Percentiles rank a stretch among this genome's conserved stretches.
phyloP scores from a whole-genome alignment of 805 yeast genomes.

The Monosporozyma yasuniensis region DNA sequence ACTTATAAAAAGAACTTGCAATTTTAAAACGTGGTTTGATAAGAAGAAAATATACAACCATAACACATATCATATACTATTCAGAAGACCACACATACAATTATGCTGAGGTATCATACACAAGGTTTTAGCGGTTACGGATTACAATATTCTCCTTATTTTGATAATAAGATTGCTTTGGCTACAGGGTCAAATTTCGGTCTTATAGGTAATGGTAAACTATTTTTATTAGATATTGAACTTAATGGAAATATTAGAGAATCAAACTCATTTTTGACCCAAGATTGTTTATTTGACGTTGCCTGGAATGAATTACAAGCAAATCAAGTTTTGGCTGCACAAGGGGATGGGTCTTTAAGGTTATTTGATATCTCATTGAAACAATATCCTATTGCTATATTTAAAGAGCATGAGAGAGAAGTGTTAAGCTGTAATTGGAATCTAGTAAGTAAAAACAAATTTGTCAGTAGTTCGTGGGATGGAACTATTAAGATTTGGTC shows the following conservation, averaged over 20 bases:
- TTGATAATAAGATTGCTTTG: constrained; percentile 81
- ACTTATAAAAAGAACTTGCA: too few relatives aligned
- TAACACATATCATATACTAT: too few relatives aligned
- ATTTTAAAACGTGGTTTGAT: too few relatives aligned
- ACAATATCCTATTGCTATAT: constrained; percentile 63
- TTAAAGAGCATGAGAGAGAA: constrained; percentile 69
- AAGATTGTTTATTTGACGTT: constrained; percentile 81
- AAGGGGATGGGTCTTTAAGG: constrained; percentile 85
- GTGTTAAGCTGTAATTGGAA: constrained; percentile 72
- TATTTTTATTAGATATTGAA: constrained; percentile 60
- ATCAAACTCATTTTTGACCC: constrained; percentile 68
- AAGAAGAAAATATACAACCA: too few relatives aligned
- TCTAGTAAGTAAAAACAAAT: constrained; percentile 52
- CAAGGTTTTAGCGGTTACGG: constrained; percentile 80
- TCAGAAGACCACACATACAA: neutral
- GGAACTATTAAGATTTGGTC: constrained; percentile 78
- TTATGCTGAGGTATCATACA: constrained; percentile 62
- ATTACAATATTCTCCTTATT: constrained; percentile 84
- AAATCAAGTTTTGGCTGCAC: constrained; percentile 71
- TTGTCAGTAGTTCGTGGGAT: constrained; percentile 87
- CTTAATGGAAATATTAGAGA: constrained; percentile 52
- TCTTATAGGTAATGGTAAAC: constrained; percentile 84
- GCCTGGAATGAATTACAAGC: constrained; percentile 91
- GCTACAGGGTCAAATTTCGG: constrained; percentile 92
- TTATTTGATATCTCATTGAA: constrained; percentile 65